Conservation (phyloP, 2,329 filamentous ascomycete species). For the Neofusicoccum laricinum region DNA sequence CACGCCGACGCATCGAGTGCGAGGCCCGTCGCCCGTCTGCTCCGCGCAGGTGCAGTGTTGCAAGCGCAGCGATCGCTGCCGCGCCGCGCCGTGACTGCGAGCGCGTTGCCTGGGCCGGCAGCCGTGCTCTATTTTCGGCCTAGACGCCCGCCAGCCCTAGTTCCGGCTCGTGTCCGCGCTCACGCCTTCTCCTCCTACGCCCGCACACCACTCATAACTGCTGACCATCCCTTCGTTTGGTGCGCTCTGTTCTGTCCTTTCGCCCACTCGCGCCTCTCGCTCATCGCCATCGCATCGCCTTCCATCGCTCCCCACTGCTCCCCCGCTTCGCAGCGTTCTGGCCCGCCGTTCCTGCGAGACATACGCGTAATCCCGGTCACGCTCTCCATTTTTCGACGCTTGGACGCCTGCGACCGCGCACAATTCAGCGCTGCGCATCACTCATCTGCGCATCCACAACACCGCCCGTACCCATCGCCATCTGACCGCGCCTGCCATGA, state of each 20-base stretch:
- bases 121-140: not conserved
- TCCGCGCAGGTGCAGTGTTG: not conserved
- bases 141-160: not conserved
- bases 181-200: not conserved
- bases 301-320: slow-evolving; percentile 1
- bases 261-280: slow-evolving; percentile 13
- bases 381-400: not conserved
- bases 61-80: not conserved
- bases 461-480: not conserved
- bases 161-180: slow-evolving; percentile 4
- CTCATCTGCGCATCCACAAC: not conserved
- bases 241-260: not conserved
- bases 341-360: not conserved
- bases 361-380: not conserved
- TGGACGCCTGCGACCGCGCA: not conserved
- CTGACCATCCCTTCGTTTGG: slow-evolving; percentile 3
- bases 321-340: no score
- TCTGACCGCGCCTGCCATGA: not conserved
- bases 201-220: not conserved
- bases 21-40: not conserved
- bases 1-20: not conserved
- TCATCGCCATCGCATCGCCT: not conserved
- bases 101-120: no score
- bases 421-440: not conserved
- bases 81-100: no score